phyloP scores from a whole-genome alignment of 768 basidiomycete species.

The Termitomyces sp. region DNA sequence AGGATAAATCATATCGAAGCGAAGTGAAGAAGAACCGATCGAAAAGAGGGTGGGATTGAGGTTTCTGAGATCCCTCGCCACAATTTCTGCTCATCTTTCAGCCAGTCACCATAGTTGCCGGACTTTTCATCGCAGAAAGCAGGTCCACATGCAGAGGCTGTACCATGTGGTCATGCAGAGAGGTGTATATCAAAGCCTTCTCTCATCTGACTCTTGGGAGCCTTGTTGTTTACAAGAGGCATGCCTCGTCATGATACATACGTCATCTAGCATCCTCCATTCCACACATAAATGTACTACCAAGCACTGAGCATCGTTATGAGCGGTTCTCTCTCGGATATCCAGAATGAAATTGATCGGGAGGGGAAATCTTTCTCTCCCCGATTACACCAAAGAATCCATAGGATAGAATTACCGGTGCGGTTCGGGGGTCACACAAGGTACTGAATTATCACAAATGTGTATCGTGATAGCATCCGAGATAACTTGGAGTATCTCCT shows the following conservation, averaged over 20 bases:
- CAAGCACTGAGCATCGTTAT: background rate
- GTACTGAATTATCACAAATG: no score
- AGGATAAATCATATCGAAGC: conserved; percentile 53
- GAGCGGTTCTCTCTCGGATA: background rate
- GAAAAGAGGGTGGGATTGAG: conserved; percentile 20
- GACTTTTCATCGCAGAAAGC: background rate
- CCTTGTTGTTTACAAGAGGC: no score
- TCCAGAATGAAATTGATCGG: no score
- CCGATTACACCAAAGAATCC: background rate
- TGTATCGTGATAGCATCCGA: no score
- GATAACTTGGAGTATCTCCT: no score
- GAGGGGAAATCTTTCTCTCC: background rate
- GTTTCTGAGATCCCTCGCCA: background rate
- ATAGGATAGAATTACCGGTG: no score
- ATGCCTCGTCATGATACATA: background rate
- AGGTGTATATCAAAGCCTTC: background rate
- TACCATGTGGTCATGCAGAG: background rate
- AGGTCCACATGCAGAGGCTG: background rate
- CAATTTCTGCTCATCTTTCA: background rate
- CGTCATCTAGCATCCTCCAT: background rate
- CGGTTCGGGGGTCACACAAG: no score
- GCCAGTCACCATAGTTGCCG: background rate
- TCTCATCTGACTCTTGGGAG: no score
- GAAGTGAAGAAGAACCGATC: conserved; percentile 40
- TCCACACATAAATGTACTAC: no score